Base-by-base conservation (phyloP, 345 rosid species). In the Adansonia digitata region DNA sequence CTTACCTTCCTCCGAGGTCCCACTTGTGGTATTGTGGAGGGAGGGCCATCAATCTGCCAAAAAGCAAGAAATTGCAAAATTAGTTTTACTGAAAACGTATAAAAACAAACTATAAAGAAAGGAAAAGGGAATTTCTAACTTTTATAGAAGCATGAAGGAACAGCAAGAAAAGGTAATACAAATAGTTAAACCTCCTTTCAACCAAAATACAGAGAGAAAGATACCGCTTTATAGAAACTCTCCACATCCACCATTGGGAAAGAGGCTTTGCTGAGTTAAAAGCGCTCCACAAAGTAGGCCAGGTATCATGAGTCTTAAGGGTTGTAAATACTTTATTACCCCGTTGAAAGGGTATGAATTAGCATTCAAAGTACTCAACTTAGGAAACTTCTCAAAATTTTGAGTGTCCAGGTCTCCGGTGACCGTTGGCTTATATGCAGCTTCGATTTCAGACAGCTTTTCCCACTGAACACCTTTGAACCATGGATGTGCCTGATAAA, bases 1-100 rank as follows among this genome's bases (percentile, higher is more conserved):
- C 22, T 83, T 82, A 91, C 99, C 96, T 95, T 91, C 82, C 99
- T 86, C 99, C 99, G 93, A 42, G 96, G 99, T 77, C 99, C 99
- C 77, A 93, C 94, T 67, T 87, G 84, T 63, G 94, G 96, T 62
- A 85, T 77, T 57, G 89, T 52, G 0, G 94, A 92, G 76, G 86
- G 81, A 4, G 86, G 78, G 60, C 84, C 90, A 69, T 90, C 91
- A 65, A 88, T 82, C 92, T 89, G 78, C 78, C 62, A 76, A 63
- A 85, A 65, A 49, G 53, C 24, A 73, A 79, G 42, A 29, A 67
- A 61, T 63, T 66, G 62, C 61, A 74, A 11, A 53, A 20, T 29
- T 52, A 43, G 14, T 46, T 53, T 18, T 15, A 61, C 26, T 34
- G n/a, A 49, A 37, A 39, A 75, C 13, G 10, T 3, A 65, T 22